Base-by-base conservation (phyloP, 768 basidiomycete genomes). In the Paxillus rubicundulus region DNA sequence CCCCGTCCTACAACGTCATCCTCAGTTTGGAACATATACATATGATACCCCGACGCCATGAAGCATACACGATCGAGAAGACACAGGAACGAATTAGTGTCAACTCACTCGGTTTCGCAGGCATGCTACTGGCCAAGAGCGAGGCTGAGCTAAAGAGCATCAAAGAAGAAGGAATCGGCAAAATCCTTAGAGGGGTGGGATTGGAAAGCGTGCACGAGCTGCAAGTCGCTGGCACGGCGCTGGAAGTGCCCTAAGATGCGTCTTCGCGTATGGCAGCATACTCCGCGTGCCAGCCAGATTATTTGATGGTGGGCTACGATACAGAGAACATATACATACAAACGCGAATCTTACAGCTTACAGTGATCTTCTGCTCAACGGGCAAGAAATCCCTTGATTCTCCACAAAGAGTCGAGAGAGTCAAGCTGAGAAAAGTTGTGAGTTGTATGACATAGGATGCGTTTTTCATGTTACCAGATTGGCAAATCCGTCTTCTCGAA, bases 61-160 rank as follows among this genome's bases (percentile, higher is more conserved):
- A 92, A 64, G 70, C 67, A n/a, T 78, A 86, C 67, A 67, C 61
- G 10, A 69, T 88, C 5, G 55, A 69, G 48, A 76, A 73, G 45
- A 80, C 80, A 2, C 81, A 82, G n/a, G 79, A 82, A 32, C 54
- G 69, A 49, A 62, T 98, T 24, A 81, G 82, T 61, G 76, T 98
- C 39, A 97, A 98, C 68, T 80, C 95, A 41, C 77, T 97, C 44
- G 95, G 91, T 13, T 97, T 87, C 65, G 89, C 92, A 7, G 95
- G 95, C 1, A 83, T 91, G 85, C 61, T 97, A 55, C 80, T 97
- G 49, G 92, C 90, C 21, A 92, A 88, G 74, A 92, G 87, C 56
- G 82, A 87, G 49, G 77, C 77, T 17, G 92, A 95, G 70, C 67
- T 92, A 45, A 81, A 84, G 50, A 80, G 77, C 2, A 78, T 97